A percentile compares a stretch with the other conserved stretches of the same genome.
These are phyloP conservation scores for Monosporozyma aquatica DNA, from an alignment of 805 yeast species.

Conservation along the genomic window DNA sequence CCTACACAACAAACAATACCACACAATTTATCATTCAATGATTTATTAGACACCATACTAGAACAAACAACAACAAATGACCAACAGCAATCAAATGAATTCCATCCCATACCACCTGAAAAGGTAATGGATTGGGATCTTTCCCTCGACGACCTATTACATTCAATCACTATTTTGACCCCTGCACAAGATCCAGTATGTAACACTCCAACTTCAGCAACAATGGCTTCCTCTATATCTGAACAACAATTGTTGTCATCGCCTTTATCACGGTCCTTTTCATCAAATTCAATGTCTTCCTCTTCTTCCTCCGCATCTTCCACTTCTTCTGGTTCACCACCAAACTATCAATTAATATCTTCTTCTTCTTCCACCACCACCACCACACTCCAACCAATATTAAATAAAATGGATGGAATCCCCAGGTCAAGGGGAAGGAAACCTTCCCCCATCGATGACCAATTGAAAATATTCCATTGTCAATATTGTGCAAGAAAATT, in stretches of 20 bases:
- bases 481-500: conserved; percentile 54
- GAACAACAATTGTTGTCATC: too few relatives aligned
- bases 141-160: neutral
- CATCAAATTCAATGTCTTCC: neutral
- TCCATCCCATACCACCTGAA: neutral
- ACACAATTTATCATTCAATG: neutral
- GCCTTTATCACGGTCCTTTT: neutral
- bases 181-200: too few relatives aligned
- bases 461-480: conserved; percentile 50
- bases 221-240: too few relatives aligned
- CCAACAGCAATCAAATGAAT: too few relatives aligned
- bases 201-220: too few relatives aligned
- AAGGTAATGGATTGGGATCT: neutral
- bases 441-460: conserved; percentile 53
- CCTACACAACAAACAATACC: neutral
- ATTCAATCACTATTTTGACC: neutral
- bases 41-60: neutral
- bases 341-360: neutral
- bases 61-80: too few relatives aligned
- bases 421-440: conserved; percentile 51
- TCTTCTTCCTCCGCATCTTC: neutral
- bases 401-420: conserved; percentile 2
- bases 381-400: neutral
- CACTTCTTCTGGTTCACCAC: neutral
- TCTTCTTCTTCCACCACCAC: neutral